Evolutionary conservation across 2,329 filamentous ascomycete species (phyloP).

Genomic region (Didymella pinodella): DNA sequence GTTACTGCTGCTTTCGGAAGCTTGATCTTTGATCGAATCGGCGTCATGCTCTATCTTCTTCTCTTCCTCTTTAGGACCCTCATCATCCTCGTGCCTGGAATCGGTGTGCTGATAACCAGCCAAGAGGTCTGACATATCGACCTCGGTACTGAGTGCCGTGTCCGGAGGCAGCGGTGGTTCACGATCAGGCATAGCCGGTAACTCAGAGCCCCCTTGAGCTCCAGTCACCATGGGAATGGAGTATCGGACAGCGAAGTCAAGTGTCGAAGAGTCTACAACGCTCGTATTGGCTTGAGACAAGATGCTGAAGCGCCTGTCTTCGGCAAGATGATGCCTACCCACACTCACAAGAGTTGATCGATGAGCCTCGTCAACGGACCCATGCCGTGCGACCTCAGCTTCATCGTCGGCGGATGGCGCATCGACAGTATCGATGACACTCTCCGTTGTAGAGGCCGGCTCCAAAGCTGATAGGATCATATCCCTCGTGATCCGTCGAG

Average conservation of each 20-base stretch:
- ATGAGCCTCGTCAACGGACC: background rate
- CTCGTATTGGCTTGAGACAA: conserved; percentile 39
- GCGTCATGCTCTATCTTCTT: conserved; percentile 14
- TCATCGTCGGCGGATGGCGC: conserved; percentile 3
- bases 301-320: conserved; percentile 30
- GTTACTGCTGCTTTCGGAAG: conserved; percentile 26
- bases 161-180: conserved; percentile 18
- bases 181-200: conserved; percentile 14
- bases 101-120: conserved; percentile 44
- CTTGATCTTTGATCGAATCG: background rate
- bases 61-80: conserved; percentile 22
- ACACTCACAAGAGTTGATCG: background rate
- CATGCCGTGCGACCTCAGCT: conserved; percentile 1
- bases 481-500: conserved; percentile 45
- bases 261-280: conserved; percentile 43
- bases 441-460: conserved; percentile 37
- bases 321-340: conserved; percentile 2
- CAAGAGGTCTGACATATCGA: conserved; percentile 45
- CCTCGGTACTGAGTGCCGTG: conserved; percentile 34
- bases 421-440: conserved; percentile 27
- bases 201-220: conserved; percentile 12
- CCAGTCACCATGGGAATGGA: conserved; percentile 42
- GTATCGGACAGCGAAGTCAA: conserved; percentile 40
- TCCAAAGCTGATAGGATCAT: conserved; percentile 40
- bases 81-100: conserved; percentile 30